A percentile compares a stretch with the other conserved stretches of the same genome.
Evolutionary conservation across 768 basidiomycete genomes (phyloP).

Genomic region (Russula ochroleuca): DNA sequence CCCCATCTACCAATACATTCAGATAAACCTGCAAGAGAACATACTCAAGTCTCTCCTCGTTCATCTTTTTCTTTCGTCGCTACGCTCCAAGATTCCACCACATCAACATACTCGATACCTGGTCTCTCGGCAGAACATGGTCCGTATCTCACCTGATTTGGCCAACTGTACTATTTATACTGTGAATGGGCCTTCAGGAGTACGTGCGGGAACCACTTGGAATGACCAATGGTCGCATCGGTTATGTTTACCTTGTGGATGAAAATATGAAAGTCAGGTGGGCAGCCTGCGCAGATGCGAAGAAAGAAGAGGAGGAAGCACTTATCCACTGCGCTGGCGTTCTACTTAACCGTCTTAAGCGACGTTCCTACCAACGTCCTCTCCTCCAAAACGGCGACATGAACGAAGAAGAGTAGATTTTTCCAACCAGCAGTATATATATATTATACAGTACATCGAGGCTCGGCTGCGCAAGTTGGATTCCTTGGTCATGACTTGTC

Average conservation of each 20-base stretch:
- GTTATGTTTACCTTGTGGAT: slow-evolving; percentile 90
- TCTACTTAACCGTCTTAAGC: slow-evolving; percentile 55
- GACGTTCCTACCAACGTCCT: slow-evolving; percentile 12
- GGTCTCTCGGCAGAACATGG: slow-evolving; percentile 79
- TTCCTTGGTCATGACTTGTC: background rate
- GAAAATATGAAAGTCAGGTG: slow-evolving; percentile 80
- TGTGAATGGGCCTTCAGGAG: slow-evolving; percentile 14
- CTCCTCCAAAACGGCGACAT: background rate
- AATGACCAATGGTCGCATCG: slow-evolving; percentile 84
- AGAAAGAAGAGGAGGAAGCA: slow-evolving; percentile 61
- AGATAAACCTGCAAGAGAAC: slow-evolving; percentile 95
- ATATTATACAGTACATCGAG: background rate
- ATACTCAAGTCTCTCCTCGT: slow-evolving; percentile 87
- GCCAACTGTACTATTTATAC: background rate
- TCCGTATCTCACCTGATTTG: slow-evolving; percentile 33
- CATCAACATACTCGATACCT: slow-evolving; percentile 68
- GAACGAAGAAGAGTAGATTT: background rate
- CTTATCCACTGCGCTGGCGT: slow-evolving; percentile 68
- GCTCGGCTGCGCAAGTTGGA: background rate
- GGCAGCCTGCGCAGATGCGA: slow-evolving; percentile 88
- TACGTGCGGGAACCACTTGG: slow-evolving; percentile 81
- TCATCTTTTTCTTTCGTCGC: slow-evolving; percentile 70
- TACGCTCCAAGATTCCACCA: slow-evolving; percentile 62
- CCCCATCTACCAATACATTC: slow-evolving; percentile 65
- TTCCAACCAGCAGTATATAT: background rate